These are phyloP conservation scores for Magnaporthiopsis poae DNA, from an alignment of 2,329 filamentous ascomycete genomes.

Conservation along the genomic window DNA sequence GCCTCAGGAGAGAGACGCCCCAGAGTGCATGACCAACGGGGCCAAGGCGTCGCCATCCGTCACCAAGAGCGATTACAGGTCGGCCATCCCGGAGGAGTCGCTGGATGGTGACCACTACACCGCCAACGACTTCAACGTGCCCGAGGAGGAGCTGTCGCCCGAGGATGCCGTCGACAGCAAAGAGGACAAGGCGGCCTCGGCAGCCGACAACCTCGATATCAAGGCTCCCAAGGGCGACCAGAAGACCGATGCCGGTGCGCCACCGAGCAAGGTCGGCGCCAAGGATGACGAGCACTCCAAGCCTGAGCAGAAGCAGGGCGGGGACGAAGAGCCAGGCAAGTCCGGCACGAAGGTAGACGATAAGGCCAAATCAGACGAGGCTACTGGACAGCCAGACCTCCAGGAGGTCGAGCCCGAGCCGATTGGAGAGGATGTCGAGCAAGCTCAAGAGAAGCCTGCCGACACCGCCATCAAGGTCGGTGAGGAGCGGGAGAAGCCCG, in stretches of 20 bases:
- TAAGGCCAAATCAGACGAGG: conserved; percentile 3
- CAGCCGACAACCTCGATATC: conserved; percentile 5
- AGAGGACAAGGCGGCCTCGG: neutral
- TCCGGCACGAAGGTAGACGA: conserved; percentile 6
- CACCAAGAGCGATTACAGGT: neutral
- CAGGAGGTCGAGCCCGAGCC: conserved; percentile 12
- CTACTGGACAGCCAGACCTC: conserved; percentile 10
- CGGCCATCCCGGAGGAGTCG: neutral
- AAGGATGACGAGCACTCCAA: neutral
- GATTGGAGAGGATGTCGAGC: conserved; percentile 11
- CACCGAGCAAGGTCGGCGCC: neutral
- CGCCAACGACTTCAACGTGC: conserved; percentile 9
- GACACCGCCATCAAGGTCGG: conserved; percentile 9
- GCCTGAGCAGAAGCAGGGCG: neutral
- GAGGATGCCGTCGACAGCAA: conserved; percentile 6
- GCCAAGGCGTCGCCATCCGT: neutral
- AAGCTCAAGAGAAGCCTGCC: conserved; percentile 10
- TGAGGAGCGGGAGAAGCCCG: neutral
- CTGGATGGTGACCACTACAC: neutral
- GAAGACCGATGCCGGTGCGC: neutral
- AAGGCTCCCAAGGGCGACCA: conserved; percentile 12
- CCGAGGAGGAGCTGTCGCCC: conserved; percentile 11
- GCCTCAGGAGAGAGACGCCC: conserved; percentile 8
- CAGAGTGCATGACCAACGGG: conserved; percentile 3
- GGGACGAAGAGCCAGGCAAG: neutral